Conservation (phyloP, 345 rosid species). For the Aegle marmelos region DNA sequence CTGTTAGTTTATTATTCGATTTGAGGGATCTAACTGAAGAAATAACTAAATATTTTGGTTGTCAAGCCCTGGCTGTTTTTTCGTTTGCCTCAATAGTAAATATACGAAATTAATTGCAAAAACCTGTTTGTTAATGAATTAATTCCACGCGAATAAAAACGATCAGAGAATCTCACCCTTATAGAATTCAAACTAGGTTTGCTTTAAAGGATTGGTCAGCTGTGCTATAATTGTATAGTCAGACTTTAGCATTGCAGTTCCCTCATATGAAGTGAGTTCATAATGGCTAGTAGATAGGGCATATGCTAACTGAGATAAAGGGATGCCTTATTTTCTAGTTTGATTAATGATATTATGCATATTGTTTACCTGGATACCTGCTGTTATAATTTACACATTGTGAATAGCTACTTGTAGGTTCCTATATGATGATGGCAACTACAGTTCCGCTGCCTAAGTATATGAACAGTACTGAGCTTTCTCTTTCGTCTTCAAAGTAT, state of each 20-base stretch:
- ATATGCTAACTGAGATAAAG: no score
- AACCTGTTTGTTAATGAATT: not conserved
- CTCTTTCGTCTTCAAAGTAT: conserved; percentile 21
- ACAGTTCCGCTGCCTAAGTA: conserved; percentile 24
- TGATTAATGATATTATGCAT: not conserved
- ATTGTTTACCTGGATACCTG: not conserved
- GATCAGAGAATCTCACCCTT: not conserved
- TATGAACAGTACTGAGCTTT: conserved; percentile 19
- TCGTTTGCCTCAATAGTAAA: not conserved
- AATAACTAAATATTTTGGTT: not conserved
- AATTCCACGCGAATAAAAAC: not conserved
- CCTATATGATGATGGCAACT: conserved; percentile 38
- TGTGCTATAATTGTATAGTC: not conserved
- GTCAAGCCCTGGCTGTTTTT: not conserved
- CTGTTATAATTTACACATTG: not conserved
- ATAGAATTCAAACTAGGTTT: not conserved
- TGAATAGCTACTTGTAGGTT: conserved; percentile 20
- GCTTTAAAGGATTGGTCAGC: not conserved
- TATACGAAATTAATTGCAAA: conserved; percentile 5
- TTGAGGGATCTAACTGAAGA: not conserved
- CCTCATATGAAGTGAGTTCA: not conserved
- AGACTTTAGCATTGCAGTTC: not conserved
- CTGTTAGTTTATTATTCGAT: not conserved
- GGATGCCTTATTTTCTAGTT: not conserved
- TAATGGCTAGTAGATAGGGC: not conserved